These are phyloP conservation scores for Psidium friedrichsthalianum DNA, from an alignment of 345 rosid genomes.

Conservation along the genomic window DNA sequence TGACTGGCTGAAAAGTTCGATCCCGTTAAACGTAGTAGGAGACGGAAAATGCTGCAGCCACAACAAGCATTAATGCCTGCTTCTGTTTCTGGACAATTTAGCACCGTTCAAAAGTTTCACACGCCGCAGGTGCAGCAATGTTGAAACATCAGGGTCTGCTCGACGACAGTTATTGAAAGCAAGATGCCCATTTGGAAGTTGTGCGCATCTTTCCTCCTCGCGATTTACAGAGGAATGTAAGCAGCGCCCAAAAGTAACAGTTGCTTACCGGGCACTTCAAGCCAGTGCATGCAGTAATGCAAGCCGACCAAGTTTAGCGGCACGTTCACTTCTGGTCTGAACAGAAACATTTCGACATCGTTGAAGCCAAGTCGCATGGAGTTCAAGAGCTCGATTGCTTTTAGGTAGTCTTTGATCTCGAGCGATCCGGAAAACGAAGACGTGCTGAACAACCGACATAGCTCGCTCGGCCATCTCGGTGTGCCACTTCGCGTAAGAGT, in stretches of 20 bases:
- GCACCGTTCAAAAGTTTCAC: neutral
- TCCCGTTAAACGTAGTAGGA: neutral
- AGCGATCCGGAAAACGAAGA: conserved; percentile 11
- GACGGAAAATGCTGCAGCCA: neutral
- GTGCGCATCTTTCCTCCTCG: too few species aligned
- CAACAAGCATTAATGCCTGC: neutral
- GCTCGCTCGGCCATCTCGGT: conserved; percentile 20
- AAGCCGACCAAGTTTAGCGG: conserved; percentile 41
- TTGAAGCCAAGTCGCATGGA: conserved; percentile 20
- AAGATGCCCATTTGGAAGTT: neutral
- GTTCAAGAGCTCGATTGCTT: conserved; percentile 20
- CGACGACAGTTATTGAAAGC: neutral
- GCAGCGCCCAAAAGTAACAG: neutral
- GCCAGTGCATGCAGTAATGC: conserved; percentile 28
- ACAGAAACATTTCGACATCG: conserved; percentile 37
- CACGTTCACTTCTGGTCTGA: conserved; percentile 27
- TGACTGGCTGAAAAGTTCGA: neutral
- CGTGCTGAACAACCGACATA: conserved; percentile 17
- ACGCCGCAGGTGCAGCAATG: neutral
- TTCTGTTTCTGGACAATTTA: neutral
- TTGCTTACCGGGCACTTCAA: conserved; percentile 37
- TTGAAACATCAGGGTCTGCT: neutral
- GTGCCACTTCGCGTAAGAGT: conserved; percentile 24
- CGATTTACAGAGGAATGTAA: neutral
- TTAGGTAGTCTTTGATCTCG: conserved; percentile 25